A percentile compares a stretch with the other conserved stretches of the same genome.
These are phyloP conservation scores for Calonectria pauciramosa DNA, from an alignment of 2,329 filamentous ascomycete species.

Conservation along the genomic window DNA sequence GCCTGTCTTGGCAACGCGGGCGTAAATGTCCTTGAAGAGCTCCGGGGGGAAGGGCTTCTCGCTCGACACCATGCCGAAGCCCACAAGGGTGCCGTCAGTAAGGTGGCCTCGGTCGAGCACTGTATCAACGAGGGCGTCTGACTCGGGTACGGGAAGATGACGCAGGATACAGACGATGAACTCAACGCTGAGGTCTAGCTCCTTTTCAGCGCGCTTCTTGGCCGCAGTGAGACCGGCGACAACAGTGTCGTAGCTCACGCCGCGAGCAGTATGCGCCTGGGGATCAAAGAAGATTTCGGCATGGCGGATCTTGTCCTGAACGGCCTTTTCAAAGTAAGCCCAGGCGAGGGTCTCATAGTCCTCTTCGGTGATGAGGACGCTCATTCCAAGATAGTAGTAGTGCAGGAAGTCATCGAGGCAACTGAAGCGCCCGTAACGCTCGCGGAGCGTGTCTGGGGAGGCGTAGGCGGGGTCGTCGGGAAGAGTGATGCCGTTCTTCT, in stretches of 20 bases:
- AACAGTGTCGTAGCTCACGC: constrained; percentile 73
- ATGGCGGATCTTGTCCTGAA: constrained; percentile 76
- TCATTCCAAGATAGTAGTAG: constrained; percentile 85
- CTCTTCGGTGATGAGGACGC: constrained; percentile 72
- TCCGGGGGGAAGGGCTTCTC: constrained; percentile 69
- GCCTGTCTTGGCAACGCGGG: constrained; percentile 59
- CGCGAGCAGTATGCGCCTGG: constrained; percentile 77
- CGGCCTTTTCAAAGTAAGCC: constrained; percentile 77
- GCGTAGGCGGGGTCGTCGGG: constrained; percentile 74
- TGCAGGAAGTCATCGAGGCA: constrained; percentile 83
- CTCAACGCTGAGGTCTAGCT: constrained; percentile 74
- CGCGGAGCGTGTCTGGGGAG: constrained; percentile 69
- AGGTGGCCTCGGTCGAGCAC: constrained; percentile 58
- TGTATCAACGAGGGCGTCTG: constrained; percentile 54
- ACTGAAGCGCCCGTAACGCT: constrained; percentile 76
- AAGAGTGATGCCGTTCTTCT: constrained; percentile 74
- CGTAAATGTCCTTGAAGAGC: constrained; percentile 74
- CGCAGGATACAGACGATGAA: constrained; percentile 81
- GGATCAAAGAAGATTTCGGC: constrained; percentile 88
- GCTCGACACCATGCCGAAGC: constrained; percentile 78
- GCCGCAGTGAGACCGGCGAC: constrained; percentile 74
- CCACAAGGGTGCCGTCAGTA: constrained; percentile 66
- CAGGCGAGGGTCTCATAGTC: constrained; percentile 82
- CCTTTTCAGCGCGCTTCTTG: constrained; percentile 69
- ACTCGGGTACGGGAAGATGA: constrained; percentile 74